phyloP scores from a whole-genome alignment of 257 asterid species.

The Henckelia pumila region DNA sequence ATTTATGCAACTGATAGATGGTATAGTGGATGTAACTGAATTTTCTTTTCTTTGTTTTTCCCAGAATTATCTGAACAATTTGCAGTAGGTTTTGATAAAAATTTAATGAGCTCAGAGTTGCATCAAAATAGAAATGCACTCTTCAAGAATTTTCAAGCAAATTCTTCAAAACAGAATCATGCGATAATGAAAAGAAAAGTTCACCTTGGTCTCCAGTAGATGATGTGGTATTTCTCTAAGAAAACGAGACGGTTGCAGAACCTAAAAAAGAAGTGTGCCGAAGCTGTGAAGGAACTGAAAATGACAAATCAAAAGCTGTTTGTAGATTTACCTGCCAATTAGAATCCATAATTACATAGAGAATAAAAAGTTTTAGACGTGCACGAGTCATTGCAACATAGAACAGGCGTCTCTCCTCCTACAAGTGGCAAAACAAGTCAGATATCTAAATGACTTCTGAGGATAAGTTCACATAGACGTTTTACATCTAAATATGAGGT shows the following conservation, averaged over 20 bases:
- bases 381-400: slow-evolving; percentile 99
- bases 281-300: slow-evolving; percentile 28
- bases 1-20: no score
- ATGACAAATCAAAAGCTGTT: slow-evolving; percentile 22
- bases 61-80: neutral
- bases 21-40: no score
- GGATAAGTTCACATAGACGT: neutral
- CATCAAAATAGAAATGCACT: slow-evolving; percentile 6
- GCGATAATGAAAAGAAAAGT: slow-evolving; percentile 16
- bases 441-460: slow-evolving; percentile 12
- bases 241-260: slow-evolving; percentile 95
- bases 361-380: slow-evolving; percentile 68
- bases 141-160: slow-evolving; percentile 4
- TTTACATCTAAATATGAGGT: slow-evolving; percentile 25
- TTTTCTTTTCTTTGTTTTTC: neutral
- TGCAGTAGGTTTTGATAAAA: slow-evolving; percentile 1
- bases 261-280: slow-evolving; percentile 44
- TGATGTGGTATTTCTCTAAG: slow-evolving; percentile 84
- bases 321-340: slow-evolving; percentile 76
- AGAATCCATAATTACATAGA: slow-evolving; percentile 75
- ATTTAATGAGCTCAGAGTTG: neutral
- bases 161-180: slow-evolving; percentile 4
- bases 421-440: slow-evolving; percentile 30
- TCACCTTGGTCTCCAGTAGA: slow-evolving; percentile 70
- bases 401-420: slow-evolving; percentile 94